Conservation (phyloP, 768 basidiomycete genomes). For the Tylopilus subfusipes region DNA sequence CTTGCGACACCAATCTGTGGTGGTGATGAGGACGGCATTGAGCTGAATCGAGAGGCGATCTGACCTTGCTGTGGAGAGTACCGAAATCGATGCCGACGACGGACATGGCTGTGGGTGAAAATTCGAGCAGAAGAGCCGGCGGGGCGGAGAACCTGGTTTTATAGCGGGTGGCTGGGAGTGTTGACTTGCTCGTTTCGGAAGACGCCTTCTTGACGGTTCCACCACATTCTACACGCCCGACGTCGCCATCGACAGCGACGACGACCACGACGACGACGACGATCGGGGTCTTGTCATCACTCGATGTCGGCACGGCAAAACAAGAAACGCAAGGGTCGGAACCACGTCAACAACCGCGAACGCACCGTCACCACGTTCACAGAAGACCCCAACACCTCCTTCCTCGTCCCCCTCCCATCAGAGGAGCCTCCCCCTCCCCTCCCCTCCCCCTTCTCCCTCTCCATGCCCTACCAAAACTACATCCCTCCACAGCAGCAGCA, state of each 20-base stretch:
- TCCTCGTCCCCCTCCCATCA: constrained; percentile 48
- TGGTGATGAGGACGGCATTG: background rate
- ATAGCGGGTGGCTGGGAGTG: constrained; percentile 18
- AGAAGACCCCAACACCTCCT: constrained; percentile 52
- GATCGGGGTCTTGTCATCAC: background rate
- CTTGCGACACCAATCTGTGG: constrained; percentile 88
- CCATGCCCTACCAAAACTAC: constrained; percentile 38
- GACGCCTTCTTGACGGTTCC: constrained; percentile 24
- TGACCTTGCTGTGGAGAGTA: constrained; percentile 81
- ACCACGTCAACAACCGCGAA: constrained; percentile 53
- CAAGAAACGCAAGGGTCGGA: constrained; percentile 60
- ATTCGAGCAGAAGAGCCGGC: rapidly evolving
- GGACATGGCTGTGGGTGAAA: constrained; percentile 50
- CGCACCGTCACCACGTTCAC: constrained; percentile 68
- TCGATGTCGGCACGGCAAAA: constrained; percentile 58
- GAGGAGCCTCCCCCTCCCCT: constrained; percentile 47
- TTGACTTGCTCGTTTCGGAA: constrained; percentile 22
- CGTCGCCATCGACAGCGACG: background rate
- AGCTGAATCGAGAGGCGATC: no score
- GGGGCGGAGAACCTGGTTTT: background rate
- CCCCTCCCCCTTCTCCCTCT: constrained; percentile 38
- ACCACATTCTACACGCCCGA: constrained; percentile 23
- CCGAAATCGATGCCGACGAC: constrained; percentile 97
- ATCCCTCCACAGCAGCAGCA: constrained; percentile 30
- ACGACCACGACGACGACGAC: background rate